phyloP scores from a whole-genome alignment of 306 rosid genomes.

The Sicyos edulis region DNA sequence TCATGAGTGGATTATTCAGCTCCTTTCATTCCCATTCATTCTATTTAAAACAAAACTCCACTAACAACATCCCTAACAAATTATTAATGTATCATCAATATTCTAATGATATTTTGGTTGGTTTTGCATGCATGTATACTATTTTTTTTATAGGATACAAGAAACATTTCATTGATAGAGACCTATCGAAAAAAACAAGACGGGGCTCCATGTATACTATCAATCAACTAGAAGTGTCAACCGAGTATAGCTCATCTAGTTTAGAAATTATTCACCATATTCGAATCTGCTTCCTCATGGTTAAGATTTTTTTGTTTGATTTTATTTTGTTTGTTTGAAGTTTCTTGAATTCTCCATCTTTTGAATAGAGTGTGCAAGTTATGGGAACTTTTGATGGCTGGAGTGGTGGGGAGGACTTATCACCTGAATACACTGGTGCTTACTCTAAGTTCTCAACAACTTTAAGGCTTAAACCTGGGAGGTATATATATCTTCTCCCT shows the following conservation, averaged over 20 bases:
- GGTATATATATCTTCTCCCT: conserved; percentile 32
- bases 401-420: conserved; percentile 90
- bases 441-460: conserved; percentile 72
- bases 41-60: not conserved
- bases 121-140: not conserved
- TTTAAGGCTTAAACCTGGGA: conserved; percentile 76
- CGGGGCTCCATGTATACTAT: not conserved
- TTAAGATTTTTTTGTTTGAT: not conserved
- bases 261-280: not conserved
- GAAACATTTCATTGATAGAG: no score
- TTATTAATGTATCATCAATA: not conserved
- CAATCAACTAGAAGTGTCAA: not conserved
- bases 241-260: not conserved
- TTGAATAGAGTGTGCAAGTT: conserved; percentile 69
- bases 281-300: not conserved
- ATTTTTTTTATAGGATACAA: not conserved
- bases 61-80: not conserved
- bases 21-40: not conserved
- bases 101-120: not conserved
- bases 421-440: conserved; percentile 73
- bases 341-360: conserved; percentile 16
- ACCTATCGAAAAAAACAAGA: no score
- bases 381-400: conserved; percentile 96
- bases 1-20: not conserved
- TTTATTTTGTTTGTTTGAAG: not conserved